phyloP scores from a whole-genome alignment of 768 basidiomycete species.

The Termitomyces sp. region DNA sequence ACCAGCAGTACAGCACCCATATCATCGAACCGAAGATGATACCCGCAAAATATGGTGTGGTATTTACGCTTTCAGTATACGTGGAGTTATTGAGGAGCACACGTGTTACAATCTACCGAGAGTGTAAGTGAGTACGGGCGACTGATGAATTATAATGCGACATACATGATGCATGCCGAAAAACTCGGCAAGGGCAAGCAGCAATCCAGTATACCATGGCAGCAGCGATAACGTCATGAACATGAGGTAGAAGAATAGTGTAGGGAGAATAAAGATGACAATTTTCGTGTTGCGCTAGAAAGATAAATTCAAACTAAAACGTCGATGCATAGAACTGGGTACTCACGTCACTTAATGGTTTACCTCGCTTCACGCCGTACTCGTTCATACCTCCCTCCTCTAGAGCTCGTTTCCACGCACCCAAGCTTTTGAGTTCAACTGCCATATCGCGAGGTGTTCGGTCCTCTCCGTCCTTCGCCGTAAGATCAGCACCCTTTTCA shows the following conservation, averaged over 20 bases:
- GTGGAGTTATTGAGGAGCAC: slow-evolving; percentile 80
- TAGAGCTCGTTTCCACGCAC: slow-evolving; percentile 85
- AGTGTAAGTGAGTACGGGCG: slow-evolving; percentile 10
- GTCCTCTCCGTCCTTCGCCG: slow-evolving; percentile 76
- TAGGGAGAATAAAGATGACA: slow-evolving; percentile 75
- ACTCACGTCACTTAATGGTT: slow-evolving; percentile 67
- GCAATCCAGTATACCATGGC: slow-evolving; percentile 86
- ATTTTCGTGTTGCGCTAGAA: slow-evolving; percentile 76
- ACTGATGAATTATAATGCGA: slow-evolving; percentile 9
- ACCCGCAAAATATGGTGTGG: slow-evolving; percentile 90
- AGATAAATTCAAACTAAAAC: not conserved
- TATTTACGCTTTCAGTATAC: slow-evolving; percentile 79
- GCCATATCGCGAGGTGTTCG: slow-evolving; percentile 96
- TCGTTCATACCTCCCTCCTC: slow-evolving; percentile 85
- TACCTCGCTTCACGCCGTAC: slow-evolving; percentile 62
- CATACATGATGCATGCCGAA: slow-evolving; percentile 92
- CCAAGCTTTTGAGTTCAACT: slow-evolving; percentile 84
- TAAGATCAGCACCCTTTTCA: slow-evolving; percentile 82
- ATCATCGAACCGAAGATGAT: slow-evolving; percentile 84
- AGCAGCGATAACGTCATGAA: slow-evolving; percentile 80
- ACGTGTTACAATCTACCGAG: slow-evolving; percentile 69
- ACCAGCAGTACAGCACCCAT: slow-evolving; percentile 86
- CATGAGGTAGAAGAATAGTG: slow-evolving; percentile 75
- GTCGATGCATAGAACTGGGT: not conserved
- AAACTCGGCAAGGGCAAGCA: slow-evolving; percentile 82